Conservation (phyloP, 129 eudicot genomes). For the Flaveria ramosissima region DNA sequence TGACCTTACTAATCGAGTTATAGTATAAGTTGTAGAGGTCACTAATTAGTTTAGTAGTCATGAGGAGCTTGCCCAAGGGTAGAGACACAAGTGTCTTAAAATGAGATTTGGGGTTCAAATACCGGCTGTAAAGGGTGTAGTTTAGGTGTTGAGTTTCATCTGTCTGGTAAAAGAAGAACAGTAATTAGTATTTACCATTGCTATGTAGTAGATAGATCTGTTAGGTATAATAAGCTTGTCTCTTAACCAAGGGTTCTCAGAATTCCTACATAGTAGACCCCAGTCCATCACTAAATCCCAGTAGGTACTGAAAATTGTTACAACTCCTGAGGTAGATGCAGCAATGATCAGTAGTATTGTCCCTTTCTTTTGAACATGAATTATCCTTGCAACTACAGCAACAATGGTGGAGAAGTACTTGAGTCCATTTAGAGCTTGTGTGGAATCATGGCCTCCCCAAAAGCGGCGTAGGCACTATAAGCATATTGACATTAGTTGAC, state of each 20-base stretch:
- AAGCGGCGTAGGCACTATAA: background rate
- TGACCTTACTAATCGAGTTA: no score
- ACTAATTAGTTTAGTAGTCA: no score
- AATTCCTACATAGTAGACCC: constrained; percentile 55
- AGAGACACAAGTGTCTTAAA: no score
- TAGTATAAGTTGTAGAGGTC: no score
- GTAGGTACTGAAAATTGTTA: constrained; percentile 54
- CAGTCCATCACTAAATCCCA: constrained; percentile 74
- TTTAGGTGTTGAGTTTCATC: no score
- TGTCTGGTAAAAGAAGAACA: no score
- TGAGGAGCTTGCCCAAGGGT: no score
- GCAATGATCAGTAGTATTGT: constrained; percentile 38
- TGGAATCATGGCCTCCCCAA: constrained; percentile 44
- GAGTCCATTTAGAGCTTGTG: constrained; percentile 52
- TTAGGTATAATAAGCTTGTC: constrained; percentile 58
- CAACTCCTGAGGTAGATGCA: constrained; percentile 42
- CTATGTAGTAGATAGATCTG: constrained; percentile 50
- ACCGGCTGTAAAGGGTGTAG: no score
- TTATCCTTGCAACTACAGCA: constrained; percentile 32
- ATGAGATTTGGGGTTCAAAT: no score
- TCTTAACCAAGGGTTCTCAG: constrained; percentile 64
- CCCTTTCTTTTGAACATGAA: constrained; percentile 9
- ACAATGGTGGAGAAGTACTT: constrained; percentile 60
- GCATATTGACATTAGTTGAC: background rate
- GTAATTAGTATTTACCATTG: constrained; percentile 48